A percentile compares a stretch with the other conserved stretches of the same genome.
Evolutionary conservation across 2,329 filamentous ascomycete genomes (phyloP).

Genomic region (Microdochium nivale): DNA sequence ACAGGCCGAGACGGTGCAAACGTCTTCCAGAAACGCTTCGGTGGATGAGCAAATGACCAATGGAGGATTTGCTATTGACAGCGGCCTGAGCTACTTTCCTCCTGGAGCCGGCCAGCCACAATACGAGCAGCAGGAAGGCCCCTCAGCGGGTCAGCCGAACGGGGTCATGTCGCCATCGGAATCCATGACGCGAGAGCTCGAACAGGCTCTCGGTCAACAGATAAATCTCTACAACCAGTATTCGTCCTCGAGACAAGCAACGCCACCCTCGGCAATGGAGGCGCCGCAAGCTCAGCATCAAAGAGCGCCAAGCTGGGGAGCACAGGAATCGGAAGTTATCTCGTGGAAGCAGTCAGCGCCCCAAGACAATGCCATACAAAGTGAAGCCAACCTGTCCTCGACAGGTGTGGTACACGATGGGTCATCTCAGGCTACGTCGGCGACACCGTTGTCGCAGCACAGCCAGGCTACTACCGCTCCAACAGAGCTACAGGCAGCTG

Average conservation of each 20-base stretch:
- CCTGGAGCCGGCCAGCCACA: not conserved
- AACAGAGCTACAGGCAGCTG: not conserved
- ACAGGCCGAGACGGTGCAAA: not conserved
- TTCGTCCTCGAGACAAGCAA: slow-evolving; percentile 2
- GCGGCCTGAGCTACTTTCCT: not conserved
- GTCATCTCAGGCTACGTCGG: not conserved
- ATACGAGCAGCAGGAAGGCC: not conserved
- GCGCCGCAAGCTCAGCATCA: not conserved
- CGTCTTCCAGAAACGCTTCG: not conserved
- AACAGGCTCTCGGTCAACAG: slow-evolving; percentile 13
- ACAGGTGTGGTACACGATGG: too few species aligned
- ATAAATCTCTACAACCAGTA: slow-evolving; percentile 10
- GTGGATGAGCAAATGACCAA: not conserved
- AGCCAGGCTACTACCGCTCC: not conserved
- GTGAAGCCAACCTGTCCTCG: not conserved
- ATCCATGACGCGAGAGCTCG: slow-evolving; percentile 12
- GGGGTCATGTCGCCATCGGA: slow-evolving; percentile 5
- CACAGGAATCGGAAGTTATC: not conserved
- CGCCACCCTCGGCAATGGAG: not conserved
- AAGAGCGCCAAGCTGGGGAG: not conserved
- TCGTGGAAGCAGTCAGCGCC: not conserved
- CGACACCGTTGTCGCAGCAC: not conserved
- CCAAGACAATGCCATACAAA: not conserved
- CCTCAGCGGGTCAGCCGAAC: slow-evolving; percentile 2
- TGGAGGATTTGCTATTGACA: not conserved